phyloP scores from a whole-genome alignment of 306 rosid genomes.

The Sicyos edulis region DNA sequence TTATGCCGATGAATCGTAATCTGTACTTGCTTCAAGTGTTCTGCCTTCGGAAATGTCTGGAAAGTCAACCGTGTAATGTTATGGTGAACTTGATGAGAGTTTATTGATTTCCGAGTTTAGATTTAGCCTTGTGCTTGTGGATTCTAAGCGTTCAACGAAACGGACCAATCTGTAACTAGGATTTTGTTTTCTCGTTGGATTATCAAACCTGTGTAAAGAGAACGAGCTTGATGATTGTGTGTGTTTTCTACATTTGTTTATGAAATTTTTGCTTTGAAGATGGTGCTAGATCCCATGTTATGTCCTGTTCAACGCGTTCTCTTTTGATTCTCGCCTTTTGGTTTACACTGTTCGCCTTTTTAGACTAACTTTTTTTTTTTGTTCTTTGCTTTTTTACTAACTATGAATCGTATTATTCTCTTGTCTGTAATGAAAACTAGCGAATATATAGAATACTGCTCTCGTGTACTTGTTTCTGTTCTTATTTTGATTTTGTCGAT shows the following conservation, averaged over 20 bases:
- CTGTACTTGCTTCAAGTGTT: neutral
- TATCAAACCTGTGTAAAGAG: neutral
- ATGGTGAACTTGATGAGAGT: neutral
- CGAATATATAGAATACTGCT: neutral
- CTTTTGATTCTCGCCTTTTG: neutral
- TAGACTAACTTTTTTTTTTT: neutral
- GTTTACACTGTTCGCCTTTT: neutral
- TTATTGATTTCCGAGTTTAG: neutral
- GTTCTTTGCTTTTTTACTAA: neutral
- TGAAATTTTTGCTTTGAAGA: slow-evolving; percentile 8
- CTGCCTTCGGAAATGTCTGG: neutral
- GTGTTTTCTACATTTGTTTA: neutral
- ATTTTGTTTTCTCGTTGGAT: no score
- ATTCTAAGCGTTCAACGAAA: neutral
- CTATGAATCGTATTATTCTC: neutral
- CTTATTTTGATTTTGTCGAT: neutral
- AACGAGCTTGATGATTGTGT: slow-evolving; percentile 20
- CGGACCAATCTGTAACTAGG: no score
- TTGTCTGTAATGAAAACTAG: neutral
- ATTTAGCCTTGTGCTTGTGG: neutral
- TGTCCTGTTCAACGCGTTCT: neutral
- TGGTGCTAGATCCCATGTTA: neutral
- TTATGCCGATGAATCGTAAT: neutral
- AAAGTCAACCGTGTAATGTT: slow-evolving; percentile 4
- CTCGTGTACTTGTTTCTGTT: neutral